Evolutionary conservation across 1,284 basidiomycete species (phyloP), one percentile per base, ranked within the genome.

Genomic region (Cryptococcus deneoformans): DNA sequence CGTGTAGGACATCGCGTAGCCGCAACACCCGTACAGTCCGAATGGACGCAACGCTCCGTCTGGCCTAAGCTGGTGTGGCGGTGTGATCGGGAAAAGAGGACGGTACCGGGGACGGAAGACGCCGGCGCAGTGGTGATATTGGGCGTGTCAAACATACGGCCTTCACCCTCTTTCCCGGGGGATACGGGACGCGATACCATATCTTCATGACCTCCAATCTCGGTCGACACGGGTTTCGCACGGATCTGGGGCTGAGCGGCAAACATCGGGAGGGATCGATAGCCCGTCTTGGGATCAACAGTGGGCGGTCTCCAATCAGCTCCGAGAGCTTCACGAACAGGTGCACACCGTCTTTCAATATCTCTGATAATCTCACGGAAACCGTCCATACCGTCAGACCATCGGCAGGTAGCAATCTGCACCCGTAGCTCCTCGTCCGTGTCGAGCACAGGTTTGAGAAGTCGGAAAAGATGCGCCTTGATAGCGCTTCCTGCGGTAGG

Each of bases 391-490:
- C 66, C 64, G 42, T 57, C 66, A 51, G 24, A 59, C 64, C 48
- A 73, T 66, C 55, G 78, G 75, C 8, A 70, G 65, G 35, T 62
- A 62, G 65, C 66, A n/a, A 76, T 68, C 65, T 79, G 78, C 58
- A 88, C 86, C 24, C 94, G 80, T 48, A 96, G 74, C 69, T 93
- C 90, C 0, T 79, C 81, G 66, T 92, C 69, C 2, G 64, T 68
- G 16, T 79, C 81, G 37, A 98, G 79, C 0, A 87, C 87, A 0
- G 92, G 90, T 0, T 88, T 85, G 77, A 96, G 84, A 29, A 98
- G 78, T 72, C 95, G 92, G 84, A 97, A 98, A 37, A 99, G 72
- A 70, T 99, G 95, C 0, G 90, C 87, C 72, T 96, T 95, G 65
- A 97, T 84, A 0, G 90, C 90, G 60, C 87, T 87, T 37, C 82